Evolutionary conservation across 805 yeast species (phyloP), one percentile per base, ranked within the genome.

Genomic region (Ogataea siamensis): DNA sequence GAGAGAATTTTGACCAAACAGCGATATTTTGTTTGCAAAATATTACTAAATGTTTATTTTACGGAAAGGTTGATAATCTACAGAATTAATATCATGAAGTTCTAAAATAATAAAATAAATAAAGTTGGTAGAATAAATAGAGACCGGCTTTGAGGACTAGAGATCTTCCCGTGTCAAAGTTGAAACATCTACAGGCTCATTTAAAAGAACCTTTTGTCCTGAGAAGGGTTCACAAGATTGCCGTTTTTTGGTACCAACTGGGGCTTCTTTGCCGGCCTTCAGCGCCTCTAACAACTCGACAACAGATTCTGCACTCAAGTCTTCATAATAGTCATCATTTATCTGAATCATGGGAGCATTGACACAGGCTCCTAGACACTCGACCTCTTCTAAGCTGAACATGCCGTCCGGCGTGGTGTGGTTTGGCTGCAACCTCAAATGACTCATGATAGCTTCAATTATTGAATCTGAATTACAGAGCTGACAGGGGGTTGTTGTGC

Each of bases 401-500:
- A 80, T 63, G 24, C 78, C 78, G 65, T 87, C 94, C 10, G 65
- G 57, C 21, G 91, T 82, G 36, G 89, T 85, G 60, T 85, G 79
- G 45, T 93, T 93, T 7, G 88, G 86, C 58, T 77, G 71, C 58
- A 83, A 67, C 41, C 74, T 68, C 47, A 86, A 71, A 52, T 76
- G 75, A 27, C 67, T 63, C 55, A 74, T 71, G 40, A 85, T 73
- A 23, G 91, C 83, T 34, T 75, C 73, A 76, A 85, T 81, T 44
- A 86, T 74, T n/a, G 73, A 78, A 56, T 86, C 94, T 10, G 87
- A 79, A 26, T 86, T 86, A 63, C 94, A 81, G 50, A 86, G 73
- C 67, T 82, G 88, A 63, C 95, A 86, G 23, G 95, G 93, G 12
- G 95, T 86, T 30, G 94, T 86, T 41, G 95, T 87, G 66, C 95